Base-by-base conservation (phyloP, 2,329 filamentous ascomycete genomes). In the Paracoccidioides lutzii region DNA sequence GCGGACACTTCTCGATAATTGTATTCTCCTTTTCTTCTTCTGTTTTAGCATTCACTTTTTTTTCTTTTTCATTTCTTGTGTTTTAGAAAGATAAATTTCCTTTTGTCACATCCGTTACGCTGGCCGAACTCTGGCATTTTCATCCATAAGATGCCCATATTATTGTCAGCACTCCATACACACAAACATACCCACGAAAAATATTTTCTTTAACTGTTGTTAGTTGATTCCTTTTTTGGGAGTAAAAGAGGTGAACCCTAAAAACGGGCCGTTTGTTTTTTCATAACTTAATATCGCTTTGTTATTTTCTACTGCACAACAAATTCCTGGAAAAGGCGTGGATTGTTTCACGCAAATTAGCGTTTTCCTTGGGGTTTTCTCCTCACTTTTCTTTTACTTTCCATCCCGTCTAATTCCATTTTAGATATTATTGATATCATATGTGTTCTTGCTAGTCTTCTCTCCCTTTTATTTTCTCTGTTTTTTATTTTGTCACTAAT, bases 341-440 rank as follows among this genome's bases (percentile, higher is more conserved):
- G 53, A 57, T 43, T 41, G 10, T 38, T 51, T 28, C n/a, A 30
- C 32, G 14, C 41, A 43, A 45, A 53, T 53, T 38, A 28, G 22
- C 35, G 41, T 28, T 22, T 41, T n/a, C 30, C 40, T 14, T 37
- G 10, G 14, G 9, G 3, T 5, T 3, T 30, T 12, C 28, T 45
- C 42, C 12, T 32, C 22, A 4, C 22, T 12, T 46, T n/a, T 2
- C 15, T 46, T 14, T 28, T 33, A 10, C 5, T 46, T 42, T 22
- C 22, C 22, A 22, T 22, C 22, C 22, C 22, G 22, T 22, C 22
- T 22, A 22, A n/a, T 10, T 12, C 10, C 38, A 30, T 33, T 15
- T 52, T 42, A 41, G 49, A 40, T 52, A 42, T 52, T 30, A 52
- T 52, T 42, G 32, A 53, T 42, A 44, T 43, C 52, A 38, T 44